These are phyloP conservation scores for Gossypium rotundifolium DNA, from an alignment of 345 rosid species.

Conservation along the genomic window DNA sequence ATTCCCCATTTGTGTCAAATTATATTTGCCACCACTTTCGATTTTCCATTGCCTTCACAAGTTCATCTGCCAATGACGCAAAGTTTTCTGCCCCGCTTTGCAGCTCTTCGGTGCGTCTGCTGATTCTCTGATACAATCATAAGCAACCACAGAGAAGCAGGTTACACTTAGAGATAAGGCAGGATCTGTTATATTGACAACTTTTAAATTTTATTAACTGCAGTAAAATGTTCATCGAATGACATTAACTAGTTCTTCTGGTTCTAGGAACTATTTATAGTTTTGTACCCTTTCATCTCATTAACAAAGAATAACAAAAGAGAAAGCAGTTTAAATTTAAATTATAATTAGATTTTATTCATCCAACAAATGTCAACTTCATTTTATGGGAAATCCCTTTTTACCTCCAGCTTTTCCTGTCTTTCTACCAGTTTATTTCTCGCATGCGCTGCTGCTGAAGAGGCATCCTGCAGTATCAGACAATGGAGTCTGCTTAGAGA, in stretches of 20 bases:
- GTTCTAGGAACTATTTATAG: background rate
- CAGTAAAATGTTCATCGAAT: background rate
- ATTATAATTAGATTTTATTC: background rate
- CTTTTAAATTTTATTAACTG: background rate
- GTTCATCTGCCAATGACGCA: slow-evolving; percentile 58
- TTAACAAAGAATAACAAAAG: background rate
- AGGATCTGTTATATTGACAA: background rate
- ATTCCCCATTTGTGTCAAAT: background rate
- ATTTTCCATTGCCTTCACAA: slow-evolving; percentile 63
- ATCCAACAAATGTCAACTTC: background rate
- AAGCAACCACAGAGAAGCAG: background rate
- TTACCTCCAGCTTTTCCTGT: slow-evolving; percentile 45
- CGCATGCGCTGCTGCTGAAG: slow-evolving; percentile 43
- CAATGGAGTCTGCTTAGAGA: slow-evolving; percentile 3
- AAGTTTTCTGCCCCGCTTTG: slow-evolving; percentile 57
- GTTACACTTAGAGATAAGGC: background rate
- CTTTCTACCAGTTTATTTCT: slow-evolving; percentile 40
- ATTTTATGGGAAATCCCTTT: background rate
- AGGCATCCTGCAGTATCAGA: slow-evolving; percentile 32
- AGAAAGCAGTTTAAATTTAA: background rate
- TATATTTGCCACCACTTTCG: slow-evolving; percentile 67
- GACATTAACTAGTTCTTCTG: no score
- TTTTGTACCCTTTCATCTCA: background rate
- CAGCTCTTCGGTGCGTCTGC: slow-evolving; percentile 49
- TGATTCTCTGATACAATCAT: slow-evolving; percentile 35